Evolutionary conservation across 805 yeast species (phyloP), one percentile per base, ranked within the genome.

Genomic region (Jamesozyma rosinii): DNA sequence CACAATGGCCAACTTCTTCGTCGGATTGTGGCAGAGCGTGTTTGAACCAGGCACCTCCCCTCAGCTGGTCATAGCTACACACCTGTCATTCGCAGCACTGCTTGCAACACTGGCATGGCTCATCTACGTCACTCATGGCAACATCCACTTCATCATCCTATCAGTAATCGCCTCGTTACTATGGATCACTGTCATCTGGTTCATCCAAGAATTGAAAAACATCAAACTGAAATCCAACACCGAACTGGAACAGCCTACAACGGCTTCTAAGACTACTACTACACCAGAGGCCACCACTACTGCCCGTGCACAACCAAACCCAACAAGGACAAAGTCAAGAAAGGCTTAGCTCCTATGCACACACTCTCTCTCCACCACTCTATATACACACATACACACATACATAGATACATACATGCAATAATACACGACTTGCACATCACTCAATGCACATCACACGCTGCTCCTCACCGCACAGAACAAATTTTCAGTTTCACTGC

Each of bases 21-120:
- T 46, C 21, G 94, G 83, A 21, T 71, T 90, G 36, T 89, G 97
- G 97, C 81, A 83, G 44, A 84, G 95, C 13, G 77, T 92, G 22
- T 85, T 90, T 64, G 80, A 86, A 15, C 97, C 97, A 5, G 98
- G 98, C 1, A 77, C 95, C 1, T 76, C 92, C 1, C 96, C 97
- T 1, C 87, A 94, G 1, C 71, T 92, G 41, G 71, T 88, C n/a
- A 70, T 72, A 32, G 97, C 97, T 2, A 90, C 97, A 0, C 97
- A 92, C 59, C 72, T 68, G 2, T 83, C 96, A 2, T 92, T 92
- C 55, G 67, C 74, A 0, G 70, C 82, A 10, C 70, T 92, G 44
- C 38, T 75, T 4, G 71, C 84, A 1, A 55, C 60, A 5, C 69
- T 90, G 47, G 47, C 67, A 1, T 66, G 71, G 45, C 73, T 90